These are phyloP conservation scores for Casuarina equisetifolia DNA, from an alignment of 306 rosid genomes.

Conservation along the genomic window DNA sequence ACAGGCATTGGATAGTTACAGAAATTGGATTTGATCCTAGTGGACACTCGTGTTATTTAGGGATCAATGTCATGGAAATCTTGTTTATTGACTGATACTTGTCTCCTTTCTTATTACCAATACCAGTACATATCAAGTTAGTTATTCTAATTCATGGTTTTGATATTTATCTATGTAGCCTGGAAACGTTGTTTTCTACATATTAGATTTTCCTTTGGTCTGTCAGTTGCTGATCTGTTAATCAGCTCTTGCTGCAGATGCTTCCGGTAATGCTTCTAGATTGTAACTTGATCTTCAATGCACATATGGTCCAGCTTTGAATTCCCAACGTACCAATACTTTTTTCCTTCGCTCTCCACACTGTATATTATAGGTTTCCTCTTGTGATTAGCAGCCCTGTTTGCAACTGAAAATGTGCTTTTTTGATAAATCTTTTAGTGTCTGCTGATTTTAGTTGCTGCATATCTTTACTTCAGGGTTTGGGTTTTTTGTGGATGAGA, in stretches of 20 bases:
- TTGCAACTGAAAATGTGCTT: background rate
- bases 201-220: background rate
- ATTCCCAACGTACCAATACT: background rate
- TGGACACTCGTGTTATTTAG: background rate
- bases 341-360: background rate
- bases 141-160: background rate
- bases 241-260: background rate
- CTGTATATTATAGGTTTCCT: background rate
- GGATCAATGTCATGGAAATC: background rate
- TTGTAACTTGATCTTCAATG: background rate
- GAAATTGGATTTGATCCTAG: background rate
- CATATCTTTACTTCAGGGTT: slow-evolving; percentile 55
- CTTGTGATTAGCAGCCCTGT: background rate
- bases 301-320: background rate
- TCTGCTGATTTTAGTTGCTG: slow-evolving; percentile 9
- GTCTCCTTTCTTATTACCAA: background rate
- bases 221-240: background rate
- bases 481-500: slow-evolving; percentile 76
- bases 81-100: slow-evolving; percentile 1
- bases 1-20: background rate
- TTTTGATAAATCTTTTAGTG: slow-evolving; percentile 3
- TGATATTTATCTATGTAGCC: background rate
- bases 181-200: background rate
- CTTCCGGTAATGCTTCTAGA: background rate
- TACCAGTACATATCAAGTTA: background rate